Base-by-base conservation (phyloP, 352 stramenopile genomes). In the Thalassiosira mediterranea region DNA sequence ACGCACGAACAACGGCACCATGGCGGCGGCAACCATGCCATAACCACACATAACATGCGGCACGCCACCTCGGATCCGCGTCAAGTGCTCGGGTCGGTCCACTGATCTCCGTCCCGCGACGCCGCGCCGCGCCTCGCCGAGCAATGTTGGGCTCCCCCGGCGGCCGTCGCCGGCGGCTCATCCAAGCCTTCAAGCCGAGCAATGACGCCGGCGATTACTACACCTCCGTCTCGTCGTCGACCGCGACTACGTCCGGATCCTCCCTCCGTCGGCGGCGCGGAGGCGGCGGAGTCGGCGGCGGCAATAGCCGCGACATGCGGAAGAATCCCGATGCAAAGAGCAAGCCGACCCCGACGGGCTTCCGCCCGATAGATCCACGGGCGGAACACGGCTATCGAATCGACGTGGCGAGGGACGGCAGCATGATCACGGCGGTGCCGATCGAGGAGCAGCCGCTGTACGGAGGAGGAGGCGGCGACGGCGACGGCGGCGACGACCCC, bases 371-470 rank as follows among this genome's bases (percentile, higher is more conserved):
- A 3, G 38, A 75, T 64, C 37, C 54, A n/a, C 4, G n/a, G 4
- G 26, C 8, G 21, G 52, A 69, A 15, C 47, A 76, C 47, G 40
- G 66, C 0, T 81, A 76, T 57, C 57, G 58, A 2, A 76, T 81
- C 2, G 25, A 59, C 37, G 72, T 81, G 1, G 57, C 64, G 0
- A 72, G 48, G 23, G 72, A 81, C 62, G 64, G 72, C 0, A 72
- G 56, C 17, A 81, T 81, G 72, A 81, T 81, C n/a, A 67, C 57
- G 17, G 72, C 65, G 0, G 51, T 81, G 28, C 72, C 72, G n/a
- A 72, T 81, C 49, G 44, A 53, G 19, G 38, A 51, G 10, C 8
- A 60, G 21, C 19, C 13, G 4, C 26, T 38, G n/a, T n/a, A 23
- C 21, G 13, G 54, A 47, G 31, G 42, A n/a, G 29, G 17, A 29